Evolutionary conservation across 2,329 filamentous ascomycete genomes (phyloP).

Genomic region (Cytospora paraplurivora): DNA sequence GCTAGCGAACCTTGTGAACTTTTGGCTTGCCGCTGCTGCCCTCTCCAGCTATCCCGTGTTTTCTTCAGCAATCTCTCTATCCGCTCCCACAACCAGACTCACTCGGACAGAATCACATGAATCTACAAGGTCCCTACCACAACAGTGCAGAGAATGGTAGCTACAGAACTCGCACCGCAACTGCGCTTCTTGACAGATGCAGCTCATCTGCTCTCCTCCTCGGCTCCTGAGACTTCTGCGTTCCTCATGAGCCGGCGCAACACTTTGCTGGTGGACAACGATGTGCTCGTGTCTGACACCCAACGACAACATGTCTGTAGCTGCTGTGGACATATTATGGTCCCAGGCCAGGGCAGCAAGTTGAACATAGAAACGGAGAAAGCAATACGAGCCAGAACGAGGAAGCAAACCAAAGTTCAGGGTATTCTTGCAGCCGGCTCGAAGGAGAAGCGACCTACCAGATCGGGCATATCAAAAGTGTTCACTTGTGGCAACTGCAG

Average conservation of each 20-base stretch:
- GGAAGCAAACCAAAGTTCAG: conserved; percentile 9
- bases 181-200: conserved; percentile 58
- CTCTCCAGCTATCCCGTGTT: background rate
- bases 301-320: conserved; percentile 59
- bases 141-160: conserved; percentile 17
- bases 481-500: conserved; percentile 50
- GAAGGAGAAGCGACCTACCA: conserved; percentile 8
- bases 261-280: conserved; percentile 51
- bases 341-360: conserved; percentile 50
- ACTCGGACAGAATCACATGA: background rate
- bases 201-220: conserved; percentile 56
- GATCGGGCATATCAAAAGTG: conserved; percentile 41
- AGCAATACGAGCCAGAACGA: conserved; percentile 51
- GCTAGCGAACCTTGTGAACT: background rate
- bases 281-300: conserved; percentile 47
- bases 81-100: background rate
- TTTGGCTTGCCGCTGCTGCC: background rate
- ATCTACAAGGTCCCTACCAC: too few species aligned
- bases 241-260: conserved; percentile 59
- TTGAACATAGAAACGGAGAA: conserved; percentile 43
- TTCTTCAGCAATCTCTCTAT: background rate
- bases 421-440: background rate
- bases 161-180: conserved; percentile 33
- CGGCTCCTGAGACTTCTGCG: conserved; percentile 59
- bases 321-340: conserved; percentile 63